Conservation (phyloP, 352 stramenopile genomes). For the Nothophytophthora sp. region DNA sequence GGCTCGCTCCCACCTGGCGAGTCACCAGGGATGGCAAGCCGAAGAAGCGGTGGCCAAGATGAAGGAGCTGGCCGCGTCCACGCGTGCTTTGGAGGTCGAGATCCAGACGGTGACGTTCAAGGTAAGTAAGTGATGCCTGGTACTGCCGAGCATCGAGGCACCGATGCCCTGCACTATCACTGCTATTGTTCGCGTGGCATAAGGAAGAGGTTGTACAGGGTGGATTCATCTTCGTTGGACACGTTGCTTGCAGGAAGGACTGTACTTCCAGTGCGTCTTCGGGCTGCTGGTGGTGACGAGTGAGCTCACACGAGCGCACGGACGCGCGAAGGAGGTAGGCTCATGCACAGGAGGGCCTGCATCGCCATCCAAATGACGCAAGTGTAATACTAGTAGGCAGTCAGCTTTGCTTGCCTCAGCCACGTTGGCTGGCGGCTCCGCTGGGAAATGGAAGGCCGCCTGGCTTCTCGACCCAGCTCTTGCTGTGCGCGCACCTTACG, state of each 20-base stretch:
- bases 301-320: slow-evolving; percentile 36
- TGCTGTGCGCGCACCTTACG: too few relatives aligned
- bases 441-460: too few relatives aligned
- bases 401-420: too few relatives aligned
- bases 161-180: too few relatives aligned
- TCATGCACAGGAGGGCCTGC: neutral
- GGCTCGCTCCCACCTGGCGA: neutral
- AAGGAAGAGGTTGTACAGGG: too few relatives aligned
- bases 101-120: slow-evolving; percentile 55
- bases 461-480: too few relatives aligned
- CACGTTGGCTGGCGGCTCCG: neutral
- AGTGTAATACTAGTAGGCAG: too few relatives aligned
- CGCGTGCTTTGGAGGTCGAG: slow-evolving; percentile 29
- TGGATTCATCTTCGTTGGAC: too few relatives aligned
- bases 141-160: neutral
- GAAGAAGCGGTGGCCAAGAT: slow-evolving; percentile 33
- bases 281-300: slow-evolving; percentile 41
- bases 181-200: too few relatives aligned
- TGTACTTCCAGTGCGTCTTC: slow-evolving; percentile 79
- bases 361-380: too few relatives aligned
- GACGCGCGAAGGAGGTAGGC: slow-evolving; percentile 39
- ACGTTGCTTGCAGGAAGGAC: slow-evolving; percentile 29
- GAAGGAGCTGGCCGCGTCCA: slow-evolving; percentile 31
- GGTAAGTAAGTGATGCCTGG: slow-evolving; percentile 11
- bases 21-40: slow-evolving; percentile 22